Conservation (phyloP, 176 grass and related monocot species). For the Lolium multiflorum region DNA sequence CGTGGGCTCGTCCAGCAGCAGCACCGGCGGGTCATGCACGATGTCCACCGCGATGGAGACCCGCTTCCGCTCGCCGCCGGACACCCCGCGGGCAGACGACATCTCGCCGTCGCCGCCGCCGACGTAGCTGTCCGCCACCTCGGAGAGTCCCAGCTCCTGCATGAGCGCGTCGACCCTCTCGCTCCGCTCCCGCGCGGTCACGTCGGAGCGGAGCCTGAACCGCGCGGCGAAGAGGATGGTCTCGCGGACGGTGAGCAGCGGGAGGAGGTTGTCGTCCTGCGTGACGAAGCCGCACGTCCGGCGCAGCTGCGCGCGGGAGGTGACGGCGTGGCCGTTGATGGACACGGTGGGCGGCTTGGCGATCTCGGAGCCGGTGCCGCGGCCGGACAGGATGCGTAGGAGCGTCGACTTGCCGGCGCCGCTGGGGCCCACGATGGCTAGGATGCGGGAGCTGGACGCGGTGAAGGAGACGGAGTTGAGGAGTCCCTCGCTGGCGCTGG, state of each 20-base stretch:
- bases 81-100: conserved; percentile 59
- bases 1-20: conserved; percentile 91
- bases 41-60: conserved; percentile 85
- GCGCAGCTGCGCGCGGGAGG: conserved; percentile 59
- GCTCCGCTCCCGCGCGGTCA: conserved; percentile 35
- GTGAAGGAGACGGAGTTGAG: conserved; percentile 78
- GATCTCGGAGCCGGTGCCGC: conserved; percentile 51
- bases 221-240: conserved; percentile 77
- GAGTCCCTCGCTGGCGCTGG: not conserved
- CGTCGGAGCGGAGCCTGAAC: conserved; percentile 57
- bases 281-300: conserved; percentile 82
- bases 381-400: conserved; percentile 80
- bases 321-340: conserved; percentile 52
- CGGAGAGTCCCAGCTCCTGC: conserved; percentile 69
- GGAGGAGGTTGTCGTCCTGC: conserved; percentile 94
- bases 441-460: conserved; percentile 73
- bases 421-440: conserved; percentile 81
- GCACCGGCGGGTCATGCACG: conserved; percentile 82
- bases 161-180: conserved; percentile 68
- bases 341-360: conserved; percentile 44
- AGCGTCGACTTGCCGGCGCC: conserved; percentile 92
- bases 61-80: conserved; percentile 85
- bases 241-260: conserved; percentile 90
- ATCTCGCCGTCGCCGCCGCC: conserved; percentile 56
- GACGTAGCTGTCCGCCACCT: conserved; percentile 79